Conservation (phyloP, 202 grass and related monocot genomes). For the Musa balbisiana region DNA sequence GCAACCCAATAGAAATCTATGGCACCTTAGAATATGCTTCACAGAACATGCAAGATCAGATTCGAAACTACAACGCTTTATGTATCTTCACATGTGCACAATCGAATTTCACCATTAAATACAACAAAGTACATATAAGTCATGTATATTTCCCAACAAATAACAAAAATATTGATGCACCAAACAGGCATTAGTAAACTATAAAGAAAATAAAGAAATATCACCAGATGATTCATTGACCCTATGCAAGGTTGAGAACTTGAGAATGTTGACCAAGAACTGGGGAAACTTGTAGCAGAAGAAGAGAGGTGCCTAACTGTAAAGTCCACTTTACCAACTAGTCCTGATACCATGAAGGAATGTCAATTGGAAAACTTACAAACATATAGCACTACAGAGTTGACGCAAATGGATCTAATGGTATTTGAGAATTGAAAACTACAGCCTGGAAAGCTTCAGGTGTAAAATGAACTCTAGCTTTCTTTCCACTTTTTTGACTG, state of each 20-base stretch:
- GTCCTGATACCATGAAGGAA: conserved; percentile 36
- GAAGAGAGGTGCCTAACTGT: conserved; percentile 94
- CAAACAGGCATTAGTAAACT: not conserved
- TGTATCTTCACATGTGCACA: not conserved
- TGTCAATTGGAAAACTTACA: conserved; percentile 8
- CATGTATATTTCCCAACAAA: not conserved
- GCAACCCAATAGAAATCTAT: not conserved
- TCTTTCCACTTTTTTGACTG: not conserved
- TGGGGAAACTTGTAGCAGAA: conserved; percentile 54
- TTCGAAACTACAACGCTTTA: no score
- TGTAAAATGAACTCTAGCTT: not conserved
- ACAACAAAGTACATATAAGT: not conserved
- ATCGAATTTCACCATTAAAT: not conserved
- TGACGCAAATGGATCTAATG: not conserved
- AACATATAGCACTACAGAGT: not conserved
- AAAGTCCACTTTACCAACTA: conserved; percentile 96
- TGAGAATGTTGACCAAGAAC: conserved; percentile 52
- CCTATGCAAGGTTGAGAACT: conserved; percentile 66
- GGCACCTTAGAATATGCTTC: not conserved
- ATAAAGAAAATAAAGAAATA: not conserved
- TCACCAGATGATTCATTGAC: conserved; percentile 39
- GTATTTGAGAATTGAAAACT: conserved; percentile 15
- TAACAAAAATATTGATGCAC: not conserved
- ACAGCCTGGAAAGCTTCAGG: not conserved
- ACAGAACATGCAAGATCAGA: not conserved